Evolutionary conservation across 2,329 filamentous ascomycete genomes (phyloP).

Genomic region (Tolypocladium guangdongense): DNA sequence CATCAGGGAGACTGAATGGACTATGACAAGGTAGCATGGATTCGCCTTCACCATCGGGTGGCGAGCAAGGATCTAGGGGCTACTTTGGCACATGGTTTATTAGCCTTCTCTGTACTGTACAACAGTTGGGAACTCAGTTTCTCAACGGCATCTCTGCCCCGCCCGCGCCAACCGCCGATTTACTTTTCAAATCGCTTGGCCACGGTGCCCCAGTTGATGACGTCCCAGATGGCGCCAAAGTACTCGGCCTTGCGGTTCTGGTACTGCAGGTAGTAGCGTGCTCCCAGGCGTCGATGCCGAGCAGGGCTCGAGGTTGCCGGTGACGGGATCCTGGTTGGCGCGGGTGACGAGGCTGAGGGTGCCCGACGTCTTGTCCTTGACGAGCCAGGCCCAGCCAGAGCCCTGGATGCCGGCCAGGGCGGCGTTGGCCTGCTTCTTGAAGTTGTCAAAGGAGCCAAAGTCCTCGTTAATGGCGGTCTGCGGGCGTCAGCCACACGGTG

Average conservation of each 20-base stretch:
- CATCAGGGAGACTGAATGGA: background rate
- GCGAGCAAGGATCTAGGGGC: background rate
- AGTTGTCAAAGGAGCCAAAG: slow-evolving; percentile 55
- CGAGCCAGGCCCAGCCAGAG: slow-evolving; percentile 84
- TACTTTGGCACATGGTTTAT: slow-evolving; percentile 5
- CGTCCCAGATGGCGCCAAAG: slow-evolving; percentile 88
- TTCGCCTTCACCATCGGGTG: background rate
- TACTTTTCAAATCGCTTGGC: slow-evolving; percentile 59
- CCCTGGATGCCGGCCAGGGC: slow-evolving; percentile 69
- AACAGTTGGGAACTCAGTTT: background rate
- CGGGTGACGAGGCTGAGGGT: slow-evolving; percentile 56
- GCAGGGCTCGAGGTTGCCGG: slow-evolving; percentile 72
- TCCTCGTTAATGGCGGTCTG: slow-evolving; percentile 49
- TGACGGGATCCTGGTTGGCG: slow-evolving; percentile 82
- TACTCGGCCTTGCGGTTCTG: slow-evolving; percentile 96
- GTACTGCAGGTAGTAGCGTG: slow-evolving; percentile 96
- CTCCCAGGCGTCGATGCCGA: slow-evolving; percentile 93
- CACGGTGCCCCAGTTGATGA: slow-evolving; percentile 90
- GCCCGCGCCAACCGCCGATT: slow-evolving; percentile 3
- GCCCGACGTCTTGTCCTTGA: slow-evolving; percentile 56
- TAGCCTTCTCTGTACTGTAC: background rate
- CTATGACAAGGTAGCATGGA: background rate
- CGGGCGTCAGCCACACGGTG: background rate
- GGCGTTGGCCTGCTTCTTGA: slow-evolving; percentile 56
- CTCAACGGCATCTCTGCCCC: background rate